Evolutionary conservation across 2,329 filamentous ascomycete species (phyloP).

Genomic region (Aspergillus awamori): DNA sequence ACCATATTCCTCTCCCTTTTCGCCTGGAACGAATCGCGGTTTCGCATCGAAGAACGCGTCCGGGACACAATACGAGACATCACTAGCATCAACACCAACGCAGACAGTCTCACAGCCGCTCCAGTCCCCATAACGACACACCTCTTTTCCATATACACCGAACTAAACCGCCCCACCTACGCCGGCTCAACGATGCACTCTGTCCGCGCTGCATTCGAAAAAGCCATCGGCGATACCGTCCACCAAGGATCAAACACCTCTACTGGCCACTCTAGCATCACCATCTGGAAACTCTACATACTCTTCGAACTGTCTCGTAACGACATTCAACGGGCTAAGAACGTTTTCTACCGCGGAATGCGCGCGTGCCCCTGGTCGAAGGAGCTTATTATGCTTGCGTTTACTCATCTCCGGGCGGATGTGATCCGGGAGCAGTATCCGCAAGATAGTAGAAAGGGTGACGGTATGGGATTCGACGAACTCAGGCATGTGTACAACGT

Average conservation of each 20-base stretch:
- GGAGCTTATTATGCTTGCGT: constrained; percentile 60
- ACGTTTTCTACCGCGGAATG: constrained; percentile 60
- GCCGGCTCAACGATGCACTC: constrained; percentile 55
- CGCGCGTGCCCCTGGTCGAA: constrained; percentile 66
- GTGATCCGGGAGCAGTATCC: constrained; percentile 8
- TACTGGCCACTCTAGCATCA: constrained; percentile 42
- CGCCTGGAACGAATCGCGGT: constrained; percentile 71
- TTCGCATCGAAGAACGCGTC: constrained; percentile 75
- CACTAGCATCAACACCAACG: constrained; percentile 36
- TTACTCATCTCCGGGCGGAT: constrained; percentile 47
- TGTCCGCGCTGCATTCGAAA: constrained; percentile 59
- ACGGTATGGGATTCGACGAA: constrained; percentile 50
- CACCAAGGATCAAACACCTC: constrained; percentile 6
- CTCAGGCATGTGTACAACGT: constrained; percentile 58
- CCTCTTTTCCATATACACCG: constrained; percentile 59
- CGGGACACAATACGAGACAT: constrained; percentile 61
- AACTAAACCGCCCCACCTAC: constrained; percentile 50
- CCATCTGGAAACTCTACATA: constrained; percentile 57
- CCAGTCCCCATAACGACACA: constrained; percentile 50
- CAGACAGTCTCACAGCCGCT: constrained; percentile 31
- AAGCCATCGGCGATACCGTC: constrained; percentile 46
- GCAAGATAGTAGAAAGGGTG: constrained; percentile 6
- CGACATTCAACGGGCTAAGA: constrained; percentile 48
- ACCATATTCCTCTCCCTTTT: constrained; percentile 73
- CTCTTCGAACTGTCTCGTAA: constrained; percentile 51